Evolutionary conservation across 116 monocot genomes (phyloP), one percentile per base, ranked within the genome.

Genomic region (Trichopus zeylanicus): DNA sequence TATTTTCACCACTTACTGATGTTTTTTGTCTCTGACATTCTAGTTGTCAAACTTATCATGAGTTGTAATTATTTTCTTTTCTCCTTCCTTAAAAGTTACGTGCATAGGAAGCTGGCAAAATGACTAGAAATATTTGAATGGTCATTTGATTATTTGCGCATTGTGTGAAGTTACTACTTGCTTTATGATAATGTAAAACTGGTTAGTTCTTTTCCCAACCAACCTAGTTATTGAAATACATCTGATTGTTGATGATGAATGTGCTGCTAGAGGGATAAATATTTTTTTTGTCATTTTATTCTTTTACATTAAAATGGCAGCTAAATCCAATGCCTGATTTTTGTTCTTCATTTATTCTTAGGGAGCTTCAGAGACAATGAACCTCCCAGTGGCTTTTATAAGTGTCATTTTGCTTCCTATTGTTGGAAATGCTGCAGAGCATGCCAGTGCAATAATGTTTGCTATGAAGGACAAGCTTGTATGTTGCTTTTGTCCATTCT

Each of bases 401-500:
- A 93, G 93, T 63, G 93, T 93, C 48, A 71, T 93, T 77, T 75
- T 93, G 74, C 89, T 93, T 69, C 89, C 89, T 48, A 88, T 88
- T 38, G 88, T 88, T 66, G 88, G 88, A 53, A 88, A 88, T 79
- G 88, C 88, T 55, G 83, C 88, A 46, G 88, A 88, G 63, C 88
- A 88, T 83, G 88, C 88, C 9, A 88, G 93, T 68, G 89, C 93
- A 31, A 93, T 93, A 62, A 93, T 93, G 89, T 93, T 93, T 80
- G 93, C 93, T 29, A 82, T 93, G 82, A 93, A 93, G 70, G 67
- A 93, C 67, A 93, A 93, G 63, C 88, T 93, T 61, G 93, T 93
- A 57, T 70, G 93, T 42, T 78, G 26, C 39, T 71, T 8, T 60
- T 2, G 22, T 0, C 8, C 4, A 33, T 5, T 54, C 26, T 30